Conservation (phyloP, 805 yeast species). For the Wickerhamiella domercqiae region DNA sequence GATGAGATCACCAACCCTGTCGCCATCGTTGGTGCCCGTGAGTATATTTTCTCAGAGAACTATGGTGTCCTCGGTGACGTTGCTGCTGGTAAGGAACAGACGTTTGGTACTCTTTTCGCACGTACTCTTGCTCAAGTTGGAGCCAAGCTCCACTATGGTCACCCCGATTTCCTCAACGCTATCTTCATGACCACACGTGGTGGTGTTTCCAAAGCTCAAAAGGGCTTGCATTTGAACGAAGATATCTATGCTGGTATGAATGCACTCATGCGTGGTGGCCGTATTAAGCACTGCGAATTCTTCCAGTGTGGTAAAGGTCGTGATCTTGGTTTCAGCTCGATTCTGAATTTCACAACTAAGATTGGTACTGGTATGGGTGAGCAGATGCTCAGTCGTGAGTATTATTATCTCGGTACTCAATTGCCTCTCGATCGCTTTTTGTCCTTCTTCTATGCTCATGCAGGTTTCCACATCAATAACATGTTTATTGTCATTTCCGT, state of each 20-base stretch:
- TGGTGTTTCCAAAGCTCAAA: slow-evolving; percentile 89
- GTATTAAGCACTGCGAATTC: slow-evolving; percentile 89
- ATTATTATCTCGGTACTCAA: slow-evolving; percentile 78
- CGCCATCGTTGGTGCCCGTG: slow-evolving; percentile 91
- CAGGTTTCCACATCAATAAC: slow-evolving; percentile 90
- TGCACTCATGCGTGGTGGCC: slow-evolving; percentile 77
- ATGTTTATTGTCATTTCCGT: slow-evolving; percentile 74
- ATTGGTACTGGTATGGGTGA: slow-evolving; percentile 99
- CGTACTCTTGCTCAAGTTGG: slow-evolving; percentile 88
- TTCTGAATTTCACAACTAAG: slow-evolving; percentile 83
- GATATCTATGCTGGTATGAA: slow-evolving; percentile 94
- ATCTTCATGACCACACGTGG: slow-evolving; percentile 91
- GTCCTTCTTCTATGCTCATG: slow-evolving; percentile 91
- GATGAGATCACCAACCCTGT: slow-evolving; percentile 36
- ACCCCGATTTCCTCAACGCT: slow-evolving; percentile 86
- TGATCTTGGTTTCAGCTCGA: slow-evolving; percentile 85
- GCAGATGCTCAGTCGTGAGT: slow-evolving; percentile 81
- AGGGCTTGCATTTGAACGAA: slow-evolving; percentile 81
- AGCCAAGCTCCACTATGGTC: slow-evolving; percentile 90
- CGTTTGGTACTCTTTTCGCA: slow-evolving; percentile 91
- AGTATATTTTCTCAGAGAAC: slow-evolving; percentile 84
- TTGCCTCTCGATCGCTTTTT: slow-evolving; percentile 78
- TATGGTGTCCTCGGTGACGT: slow-evolving; percentile 88
- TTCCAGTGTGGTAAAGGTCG: slow-evolving; percentile 96
- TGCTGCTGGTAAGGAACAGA: slow-evolving; percentile 95